Percentiles rank a stretch among this genome's conserved stretches.
Evolutionary conservation across 352 stramenopile genomes (phyloP).

Genomic region (Globisporangium mamillatum): DNA sequence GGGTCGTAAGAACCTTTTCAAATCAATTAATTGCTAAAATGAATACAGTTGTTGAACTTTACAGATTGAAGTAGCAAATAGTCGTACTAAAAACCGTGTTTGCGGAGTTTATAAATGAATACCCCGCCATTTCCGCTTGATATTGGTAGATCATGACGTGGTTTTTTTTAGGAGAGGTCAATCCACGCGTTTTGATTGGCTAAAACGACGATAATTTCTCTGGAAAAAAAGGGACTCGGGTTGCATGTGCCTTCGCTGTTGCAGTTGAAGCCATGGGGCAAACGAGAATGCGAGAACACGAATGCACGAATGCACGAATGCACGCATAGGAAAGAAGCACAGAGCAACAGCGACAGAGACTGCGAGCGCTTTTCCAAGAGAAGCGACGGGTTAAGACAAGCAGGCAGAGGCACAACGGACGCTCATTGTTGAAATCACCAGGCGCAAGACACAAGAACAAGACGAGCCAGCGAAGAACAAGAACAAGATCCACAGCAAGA

Average conservation of each 20-base stretch:
- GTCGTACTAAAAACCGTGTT: neutral
- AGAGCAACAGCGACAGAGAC: neutral
- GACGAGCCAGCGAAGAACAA: neutral
- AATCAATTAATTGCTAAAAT: neutral
- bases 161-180: neutral
- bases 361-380: neutral
- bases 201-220: neutral
- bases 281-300: neutral
- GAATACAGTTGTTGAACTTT: neutral
- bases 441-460: neutral
- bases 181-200: neutral
- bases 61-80: neutral
- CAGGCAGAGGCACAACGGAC: neutral
- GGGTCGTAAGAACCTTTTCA: neutral
- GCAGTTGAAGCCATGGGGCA: neutral
- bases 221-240: neutral
- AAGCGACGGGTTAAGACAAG: neutral
- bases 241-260: slow-evolving; percentile 2
- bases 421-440: slow-evolving; percentile 3
- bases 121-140: neutral
- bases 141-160: neutral
- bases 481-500: neutral
- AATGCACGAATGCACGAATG: neutral
- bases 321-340: neutral
- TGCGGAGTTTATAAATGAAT: neutral